Evolutionary conservation across 1,284 basidiomycete genomes (phyloP), one percentile per base, ranked within the genome.

Genomic region (Fomitopsis schrenkii): DNA sequence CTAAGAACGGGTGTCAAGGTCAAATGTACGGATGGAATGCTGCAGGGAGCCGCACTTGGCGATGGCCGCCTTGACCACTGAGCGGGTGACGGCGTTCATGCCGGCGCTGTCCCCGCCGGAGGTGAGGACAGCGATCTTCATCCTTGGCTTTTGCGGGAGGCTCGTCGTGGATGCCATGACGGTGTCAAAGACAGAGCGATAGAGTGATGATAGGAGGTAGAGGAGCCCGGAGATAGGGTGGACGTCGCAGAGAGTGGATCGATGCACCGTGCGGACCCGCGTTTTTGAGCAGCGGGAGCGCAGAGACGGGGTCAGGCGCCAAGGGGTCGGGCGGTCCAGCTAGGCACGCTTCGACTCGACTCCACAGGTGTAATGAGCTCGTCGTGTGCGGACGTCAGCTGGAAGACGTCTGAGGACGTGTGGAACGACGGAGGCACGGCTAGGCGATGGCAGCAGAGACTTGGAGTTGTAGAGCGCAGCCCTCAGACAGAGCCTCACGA

Each of bases 81-180:
- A 84, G 66, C 95, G 91, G 56, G 97, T 95, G 58, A 91, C 94
- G 40, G 95, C 94, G 74, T 97, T 97, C 95, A 97, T 95, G 69
- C 93, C 97, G 53, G 97, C 95, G 74, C 93, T 94, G 80, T 99
- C 97, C 70, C 97, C 97, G 62, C 97, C 97, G 0, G 92, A 95
- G 2, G 97, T 99, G 70, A 99, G 86, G 58, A 98, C 91, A 5
- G 95, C 96, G 71, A 96, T 82, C 78, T 90, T 91, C 83, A 95
- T 93, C 62, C 63, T 70, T 41, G 36, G 59, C 36, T 57, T 62
- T 52, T 58, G 55, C 10, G 38, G 12, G 59, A 41, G n/a, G 52
- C 52, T 53, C 22, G 57, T 12, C 5, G 48, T 44, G 9, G 48
- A 12, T 53, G 48, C 59, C 42, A 56, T 60, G 45, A n/a, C 4